Base-by-base conservation (phyloP, 1,139 yeast species). In the Sugiyamaella neomexicana region DNA sequence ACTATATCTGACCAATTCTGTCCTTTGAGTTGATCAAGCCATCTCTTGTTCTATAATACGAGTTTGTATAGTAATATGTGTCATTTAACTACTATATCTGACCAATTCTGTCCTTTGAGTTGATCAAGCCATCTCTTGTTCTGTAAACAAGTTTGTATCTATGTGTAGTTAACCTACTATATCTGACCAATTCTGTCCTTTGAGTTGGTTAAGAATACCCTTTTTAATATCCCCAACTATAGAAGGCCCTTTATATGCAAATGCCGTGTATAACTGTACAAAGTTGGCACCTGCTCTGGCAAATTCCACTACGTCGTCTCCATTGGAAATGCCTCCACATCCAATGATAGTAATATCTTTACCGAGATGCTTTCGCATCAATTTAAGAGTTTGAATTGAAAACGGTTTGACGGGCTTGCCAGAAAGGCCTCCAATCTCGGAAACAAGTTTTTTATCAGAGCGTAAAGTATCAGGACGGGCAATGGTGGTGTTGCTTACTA, bases 191-290 rank as follows among this genome's bases (percentile, higher is more conserved):
- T 90, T 85, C 72, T 85, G 85, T 20, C 90, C 95, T 58, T 75
- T 75, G 65, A 91, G 77, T 66, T 85, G 89, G 2, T 68, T 73
- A 7, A 82, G 79, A 60, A 91, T 78, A 65, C 89, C 96, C 63
- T 84, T 85, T 65, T 90, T 84, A 62, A 93, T 80, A 65, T 83
- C 82, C 48, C 84, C 81, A 6, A 95, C 89, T 53, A 89, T 75
- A 1, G 96, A 96, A 0, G 97, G 97, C 0, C 99, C 99, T 66
- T 82, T 83, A 74, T 89, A 91, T 1, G 96, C 97, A 72, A 89
- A 88, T 1, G 96, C 83, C 9, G 98, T 91, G 72, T 90, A 90
- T 53, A 89, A 72, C 70, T 91, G 89, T 46, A 91, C 83, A 66
- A 85, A 88, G 34, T 87, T 80, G 12, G 99, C 98, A 57, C 99